Base-by-base conservation (phyloP, 2,329 filamentous ascomycete genomes). In the Xylaria polymorpha region DNA sequence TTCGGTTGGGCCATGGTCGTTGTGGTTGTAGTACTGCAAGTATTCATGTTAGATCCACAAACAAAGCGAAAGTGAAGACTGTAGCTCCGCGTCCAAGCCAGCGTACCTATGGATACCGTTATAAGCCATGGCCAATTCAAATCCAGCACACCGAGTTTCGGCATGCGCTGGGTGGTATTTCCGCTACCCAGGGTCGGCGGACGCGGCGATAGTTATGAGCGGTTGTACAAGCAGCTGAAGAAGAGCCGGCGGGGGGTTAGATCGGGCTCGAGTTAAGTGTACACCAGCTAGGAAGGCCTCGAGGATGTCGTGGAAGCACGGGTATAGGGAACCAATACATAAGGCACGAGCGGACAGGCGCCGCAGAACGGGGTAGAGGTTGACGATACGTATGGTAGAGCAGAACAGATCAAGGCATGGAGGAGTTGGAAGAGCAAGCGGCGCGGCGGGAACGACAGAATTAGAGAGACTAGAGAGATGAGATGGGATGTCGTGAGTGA, bases 61-160 rank as follows among this genome's bases (percentile, higher is more conserved):
- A 37, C 2, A 57, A 37, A 61, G 48, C 10, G 50, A 25, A 0
- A n/a, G 15, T 50, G 10, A 58, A 60, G 39, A 51, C 6, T 8
- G 39, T n/a, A 15, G 55, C 56, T 39, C 43, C 39, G 58, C 56
- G 44, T 55, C 20, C 46, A 55, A 39, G 48, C 61, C 35, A 44
- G 61, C 71, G 22, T 71, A 71, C 71, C 46, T 63, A 37, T 41
- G 59, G n/a, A 66, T 63, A 22, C 66, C 61, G 66, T 71, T 69
- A 32, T 65, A 66, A 66, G 69, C 65, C 65, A 72, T 69, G 57
- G 43, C 56, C 53, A 59, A 63, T 61, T 32, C 53, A 43, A 44
- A 59, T 66, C 51, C 20, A 37, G 39, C 59, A 64, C 44, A 32
- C 41, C 25, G 18, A 58, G 25, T 29, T 53, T 60, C 53, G 59